Base-by-base conservation (phyloP, 768 basidiomycete genomes). In the Boletus rex-veris region DNA sequence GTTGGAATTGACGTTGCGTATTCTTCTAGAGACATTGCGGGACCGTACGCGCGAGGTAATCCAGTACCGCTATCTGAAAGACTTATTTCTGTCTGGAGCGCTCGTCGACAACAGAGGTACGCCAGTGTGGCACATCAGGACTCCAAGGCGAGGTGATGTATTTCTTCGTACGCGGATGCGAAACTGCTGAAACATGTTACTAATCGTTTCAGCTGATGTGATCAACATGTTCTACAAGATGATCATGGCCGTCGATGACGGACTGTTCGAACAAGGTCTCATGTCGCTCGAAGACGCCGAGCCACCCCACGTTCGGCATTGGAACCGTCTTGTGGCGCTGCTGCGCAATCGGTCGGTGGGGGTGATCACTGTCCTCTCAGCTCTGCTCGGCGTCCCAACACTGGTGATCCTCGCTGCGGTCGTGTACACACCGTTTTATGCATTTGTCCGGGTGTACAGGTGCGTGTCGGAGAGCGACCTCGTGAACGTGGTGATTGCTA, bases 251-350 rank as follows among this genome's bases (percentile, higher is more conserved):
- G 47, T 64, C 12, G 61, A 64, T 30, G 52, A 38, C 26, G 60
- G 62, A 10, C 33, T 60, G 4, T 53, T 40, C 8, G 59, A 64
- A 31, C 50, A 66, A 11, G 57, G 59, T 21, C 45, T 66, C 28
- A 47, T 58, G 54, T 57, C 57, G 15, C 40, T 61, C 14, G 61
- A 59, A 7, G 61, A 66, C 28, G 12, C 46, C 1, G 57, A 58
- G 3, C 37, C 61, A 3, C 64, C 64, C 8, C 58, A 58, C 30
- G 52, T 65, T 26, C 26, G 30, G 26, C 64, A 65, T 21, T 65
- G 64, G 64, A 11, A 60, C 14, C 49, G 64, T 6, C 57, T 64
- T 18, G 8, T 33, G 14, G 16, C 33, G 7, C 1, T 54, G 5
- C 10, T 64, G 9, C 51, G 52, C n/a, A 24, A 57, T 14, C 35